Base-by-base conservation (phyloP, 1,284 basidiomycete genomes). In the Leucoagaricus sp. region DNA sequence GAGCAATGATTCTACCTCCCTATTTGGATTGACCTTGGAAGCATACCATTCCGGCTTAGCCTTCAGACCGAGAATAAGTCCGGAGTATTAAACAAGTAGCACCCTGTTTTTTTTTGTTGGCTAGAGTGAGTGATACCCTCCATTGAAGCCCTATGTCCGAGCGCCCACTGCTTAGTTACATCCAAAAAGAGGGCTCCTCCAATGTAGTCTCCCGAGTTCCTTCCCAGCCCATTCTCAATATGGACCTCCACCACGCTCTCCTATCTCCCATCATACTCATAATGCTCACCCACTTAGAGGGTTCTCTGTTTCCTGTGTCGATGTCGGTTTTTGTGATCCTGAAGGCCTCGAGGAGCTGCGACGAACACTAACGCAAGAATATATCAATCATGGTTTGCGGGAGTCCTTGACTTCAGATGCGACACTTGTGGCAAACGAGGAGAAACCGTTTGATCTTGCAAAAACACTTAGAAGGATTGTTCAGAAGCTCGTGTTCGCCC, bases 311-410 rank as follows among this genome's bases (percentile, higher is more conserved):
- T 61, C 60, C 28, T 34, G 40, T 21, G 59, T 60, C 5, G 58
- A 55, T 7, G 53, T 74, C 25, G 70, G 67, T 38, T 73, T 69
- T 59, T 78, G 78, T 54, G 75, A 77, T 56, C 74, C 75, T 1
- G 58, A 50, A 17, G 75, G 76, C 23, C 65, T 77, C 17, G 58
- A 61, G 1, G 61, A 66, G 10, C 61, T 78, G 3, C 64, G 63
- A n/a, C 67, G 62, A 12, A 67, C 71, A 4, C 53, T 68, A 44
- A 68, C 63, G 8, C 58, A 49, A 25, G 55, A 52, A 29, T 50
- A 49, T 26, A 10, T 34, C n/a, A n/a, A n/a, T 15, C 26, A 54
- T 9, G 36, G 15, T 21, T 50, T 46, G 25, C 49, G 4, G 13
- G 36, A 29, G 40, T 44, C 17, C 21, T 40, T 29, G 38, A 53